These are phyloP conservation scores for Aureobasidium lini DNA, from an alignment of 2,329 filamentous ascomycete species.

Conservation along the genomic window DNA sequence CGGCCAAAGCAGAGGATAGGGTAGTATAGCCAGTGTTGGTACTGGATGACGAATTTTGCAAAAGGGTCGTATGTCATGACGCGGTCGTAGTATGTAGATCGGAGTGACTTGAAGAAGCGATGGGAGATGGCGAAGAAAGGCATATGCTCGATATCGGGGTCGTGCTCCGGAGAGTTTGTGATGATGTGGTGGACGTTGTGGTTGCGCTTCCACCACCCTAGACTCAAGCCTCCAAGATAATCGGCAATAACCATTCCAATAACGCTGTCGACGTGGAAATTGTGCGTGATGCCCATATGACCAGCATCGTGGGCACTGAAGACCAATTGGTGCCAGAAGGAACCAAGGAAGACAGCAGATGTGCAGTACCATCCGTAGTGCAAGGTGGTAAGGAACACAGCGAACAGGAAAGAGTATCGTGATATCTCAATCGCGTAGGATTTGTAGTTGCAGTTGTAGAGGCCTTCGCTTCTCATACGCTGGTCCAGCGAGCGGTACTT, in stretches of 20 bases:
- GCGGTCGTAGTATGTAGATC: conserved; percentile 59
- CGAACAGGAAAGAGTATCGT: conserved; percentile 64
- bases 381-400: conserved; percentile 47
- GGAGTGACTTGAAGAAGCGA: conserved; percentile 56
- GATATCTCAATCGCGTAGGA: conserved; percentile 68
- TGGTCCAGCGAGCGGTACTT: conserved; percentile 77
- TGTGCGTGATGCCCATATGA: conserved; percentile 95
- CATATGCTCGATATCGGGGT: conserved; percentile 78
- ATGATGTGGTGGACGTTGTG: conserved; percentile 43
- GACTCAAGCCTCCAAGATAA: conserved; percentile 77
- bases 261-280: conserved; percentile 71
- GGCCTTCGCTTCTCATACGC: conserved; percentile 62
- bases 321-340: conserved; percentile 88
- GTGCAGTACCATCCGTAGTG: conserved; percentile 39
- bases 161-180: conserved; percentile 89
- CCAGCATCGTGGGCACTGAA: conserved; percentile 93
- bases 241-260: conserved; percentile 89
- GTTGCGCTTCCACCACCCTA: conserved; percentile 65
- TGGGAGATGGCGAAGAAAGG: conserved; percentile 62
- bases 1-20: conserved; percentile 57
- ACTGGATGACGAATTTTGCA: conserved; percentile 52
- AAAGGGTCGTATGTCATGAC: conserved; percentile 55
- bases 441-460: conserved; percentile 78
- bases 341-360: conserved; percentile 68
- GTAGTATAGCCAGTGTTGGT: conserved; percentile 63